Conservation (phyloP, 805 yeast species). For the Cyberlindnera bimundalis region DNA sequence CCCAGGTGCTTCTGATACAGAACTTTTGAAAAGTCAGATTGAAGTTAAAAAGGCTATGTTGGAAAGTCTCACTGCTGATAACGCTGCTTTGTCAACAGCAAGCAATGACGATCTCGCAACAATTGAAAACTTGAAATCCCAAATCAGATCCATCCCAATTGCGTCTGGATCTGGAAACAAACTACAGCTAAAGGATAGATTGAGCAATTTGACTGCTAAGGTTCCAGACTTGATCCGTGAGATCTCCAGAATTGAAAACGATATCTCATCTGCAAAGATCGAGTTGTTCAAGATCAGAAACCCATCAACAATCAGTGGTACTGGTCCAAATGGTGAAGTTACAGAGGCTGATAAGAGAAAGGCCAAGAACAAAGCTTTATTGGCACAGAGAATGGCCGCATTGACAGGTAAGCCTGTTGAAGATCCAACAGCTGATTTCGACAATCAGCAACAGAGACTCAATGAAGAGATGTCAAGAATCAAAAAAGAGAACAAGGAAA, state of each 20-base stretch:
- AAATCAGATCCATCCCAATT: constrained; percentile 46
- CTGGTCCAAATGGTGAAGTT: constrained; percentile 83
- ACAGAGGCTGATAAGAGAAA: constrained; percentile 81
- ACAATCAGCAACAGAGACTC: constrained; percentile 36
- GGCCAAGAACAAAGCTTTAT: constrained; percentile 72
- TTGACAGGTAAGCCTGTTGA: constrained; percentile 72
- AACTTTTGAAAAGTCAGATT: constrained; percentile 58
- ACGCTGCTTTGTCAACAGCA: constrained; percentile 23
- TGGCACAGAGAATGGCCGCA: constrained; percentile 88
- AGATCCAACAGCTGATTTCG: constrained; percentile 37
- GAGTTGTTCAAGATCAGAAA: constrained; percentile 61
- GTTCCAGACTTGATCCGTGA: constrained; percentile 68
- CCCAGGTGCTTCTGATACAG: constrained; percentile 29
- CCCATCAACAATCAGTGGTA: constrained; percentile 72
- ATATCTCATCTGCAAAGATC: constrained; percentile 63
- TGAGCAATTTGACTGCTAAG: constrained; percentile 61
- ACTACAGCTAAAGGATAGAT: constrained; percentile 47
- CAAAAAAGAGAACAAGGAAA: constrained; percentile 50
- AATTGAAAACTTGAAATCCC: constrained; percentile 61
- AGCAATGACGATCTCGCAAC: constrained; percentile 44
- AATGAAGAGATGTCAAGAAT: constrained; percentile 49
- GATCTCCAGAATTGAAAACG: constrained; percentile 61
- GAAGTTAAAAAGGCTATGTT: constrained; percentile 69
- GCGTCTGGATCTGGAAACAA: constrained; percentile 35
- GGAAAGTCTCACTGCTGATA: constrained; percentile 49